Evolutionary conservation across 495 filamentous ascomycete species (phyloP).

Genomic region (Aeminium ludgeri): DNA sequence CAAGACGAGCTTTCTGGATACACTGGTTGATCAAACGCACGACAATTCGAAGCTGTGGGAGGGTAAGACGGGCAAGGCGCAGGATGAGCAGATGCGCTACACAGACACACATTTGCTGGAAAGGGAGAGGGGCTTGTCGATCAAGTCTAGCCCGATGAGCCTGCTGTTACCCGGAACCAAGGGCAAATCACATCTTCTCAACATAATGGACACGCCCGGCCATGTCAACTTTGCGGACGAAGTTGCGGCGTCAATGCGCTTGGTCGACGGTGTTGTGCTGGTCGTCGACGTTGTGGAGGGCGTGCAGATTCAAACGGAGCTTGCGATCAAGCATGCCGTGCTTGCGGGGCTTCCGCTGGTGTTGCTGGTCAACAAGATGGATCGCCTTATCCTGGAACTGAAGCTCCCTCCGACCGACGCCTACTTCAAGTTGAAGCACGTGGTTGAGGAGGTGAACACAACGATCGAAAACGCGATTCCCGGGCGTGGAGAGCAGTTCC

Average conservation of each 20-base stretch:
- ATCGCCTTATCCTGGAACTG: conserved; percentile 82
- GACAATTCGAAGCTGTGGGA: conserved; percentile 53
- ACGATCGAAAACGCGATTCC: conserved; percentile 78
- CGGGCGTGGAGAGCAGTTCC: conserved; percentile 59
- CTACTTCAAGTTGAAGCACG: conserved; percentile 97
- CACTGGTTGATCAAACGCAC: conserved; percentile 90
- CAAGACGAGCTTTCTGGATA: conserved; percentile 96
- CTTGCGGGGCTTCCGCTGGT: conserved; percentile 79
- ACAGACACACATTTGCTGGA: conserved; percentile 84
- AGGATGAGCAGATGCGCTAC: conserved; percentile 83
- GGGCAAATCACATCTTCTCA: conserved; percentile 90
- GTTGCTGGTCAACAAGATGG: conserved; percentile 91
- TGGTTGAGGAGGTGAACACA: conserved; percentile 93
- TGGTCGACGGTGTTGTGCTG: conserved; percentile 82
- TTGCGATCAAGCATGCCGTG: conserved; percentile 90
- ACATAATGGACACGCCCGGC: conserved; percentile 88
- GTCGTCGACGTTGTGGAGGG: conserved; percentile 97
- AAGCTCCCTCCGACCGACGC: conserved; percentile 90
- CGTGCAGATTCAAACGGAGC: conserved; percentile 88
- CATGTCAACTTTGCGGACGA: conserved; percentile 98
- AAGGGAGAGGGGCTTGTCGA: conserved; percentile 76
- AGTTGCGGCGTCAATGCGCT: conserved; percentile 68
- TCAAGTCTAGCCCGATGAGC: conserved; percentile 91
- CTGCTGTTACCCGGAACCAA: conserved; percentile 71
- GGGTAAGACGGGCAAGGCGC: conserved; percentile 60